Percentiles rank a stretch among this genome's conserved stretches.
phyloP scores from a whole-genome alignment of 176 grass and related monocot species.

The Carex myosuroides region DNA sequence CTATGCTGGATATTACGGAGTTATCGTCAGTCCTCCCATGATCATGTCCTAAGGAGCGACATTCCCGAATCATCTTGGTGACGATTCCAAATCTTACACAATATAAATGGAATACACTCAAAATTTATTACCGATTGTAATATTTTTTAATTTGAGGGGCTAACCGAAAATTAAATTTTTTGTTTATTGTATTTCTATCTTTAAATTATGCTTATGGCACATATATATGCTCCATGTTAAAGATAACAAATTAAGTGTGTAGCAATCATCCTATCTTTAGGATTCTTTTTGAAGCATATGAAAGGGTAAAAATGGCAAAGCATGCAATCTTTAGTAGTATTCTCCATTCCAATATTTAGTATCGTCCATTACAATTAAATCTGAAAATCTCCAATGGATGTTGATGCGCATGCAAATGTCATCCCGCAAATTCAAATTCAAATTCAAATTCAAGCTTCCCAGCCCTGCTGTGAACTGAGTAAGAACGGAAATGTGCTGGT shows the following conservation, averaged over 20 bases:
- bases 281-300: neutral
- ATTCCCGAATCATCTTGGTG: too few species aligned
- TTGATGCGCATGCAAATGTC: neutral
- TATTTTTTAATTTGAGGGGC: neutral
- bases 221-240: neutral
- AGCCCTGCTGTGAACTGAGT: neutral
- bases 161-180: neutral
- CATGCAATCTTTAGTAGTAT: neutral
- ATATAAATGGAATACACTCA: too few species aligned
- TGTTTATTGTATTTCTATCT: neutral
- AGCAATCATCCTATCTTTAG: neutral
- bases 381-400: neutral
- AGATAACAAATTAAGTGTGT: neutral
- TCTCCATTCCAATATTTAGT: too few species aligned
- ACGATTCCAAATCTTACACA: too few species aligned
- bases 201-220: neutral
- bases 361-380: neutral
- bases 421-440: neutral
- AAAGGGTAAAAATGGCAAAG: neutral
- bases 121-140: neutral
- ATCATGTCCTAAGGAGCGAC: too few species aligned
- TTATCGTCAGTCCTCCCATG: too few species aligned
- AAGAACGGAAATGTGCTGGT: neutral
- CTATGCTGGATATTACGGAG: too few species aligned
- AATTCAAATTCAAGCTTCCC: neutral